Evolutionary conservation across 1,284 basidiomycete species (phyloP).

Genomic region (Pyrrhoderma noxium): DNA sequence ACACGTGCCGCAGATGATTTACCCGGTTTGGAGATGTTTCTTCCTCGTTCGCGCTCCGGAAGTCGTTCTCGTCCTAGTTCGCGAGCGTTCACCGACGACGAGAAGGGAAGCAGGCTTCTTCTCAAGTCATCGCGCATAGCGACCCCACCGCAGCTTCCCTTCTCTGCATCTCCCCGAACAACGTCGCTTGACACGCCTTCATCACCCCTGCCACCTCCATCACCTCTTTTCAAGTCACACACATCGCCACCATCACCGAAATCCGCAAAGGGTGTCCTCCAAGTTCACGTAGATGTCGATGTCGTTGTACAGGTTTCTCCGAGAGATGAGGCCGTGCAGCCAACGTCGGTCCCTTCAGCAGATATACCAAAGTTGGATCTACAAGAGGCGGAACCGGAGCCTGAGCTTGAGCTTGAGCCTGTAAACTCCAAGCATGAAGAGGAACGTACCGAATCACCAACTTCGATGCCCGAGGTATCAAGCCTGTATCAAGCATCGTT

Average conservation of each 20-base stretch:
- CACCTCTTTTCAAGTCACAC: neutral
- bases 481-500: neutral
- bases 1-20: constrained; percentile 11
- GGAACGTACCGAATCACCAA: too few species aligned
- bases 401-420: neutral
- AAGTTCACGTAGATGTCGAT: constrained; percentile 3
- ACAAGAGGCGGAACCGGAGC: neutral
- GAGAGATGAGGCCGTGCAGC: neutral
- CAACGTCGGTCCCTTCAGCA: neutral
- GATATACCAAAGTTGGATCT: too few species aligned
- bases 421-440: neutral
- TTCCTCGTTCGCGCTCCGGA: constrained; percentile 10
- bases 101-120: neutral
- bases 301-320: neutral
- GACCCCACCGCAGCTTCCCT: neutral
- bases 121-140: constrained; percentile 4
- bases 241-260: neutral
- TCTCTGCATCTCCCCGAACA: neutral
- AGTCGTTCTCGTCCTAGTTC: constrained; percentile 16
- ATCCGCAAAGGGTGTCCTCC: neutral
- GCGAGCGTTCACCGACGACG: constrained; percentile 3
- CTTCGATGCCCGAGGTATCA: too few species aligned
- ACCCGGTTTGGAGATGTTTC: constrained; percentile 15
- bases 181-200: constrained; percentile 8
- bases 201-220: constrained; percentile 5